These are phyloP conservation scores for Entomortierella chlamydospora DNA, from an alignment of 192 early-diverging fungal species.

Conservation along the genomic window DNA sequence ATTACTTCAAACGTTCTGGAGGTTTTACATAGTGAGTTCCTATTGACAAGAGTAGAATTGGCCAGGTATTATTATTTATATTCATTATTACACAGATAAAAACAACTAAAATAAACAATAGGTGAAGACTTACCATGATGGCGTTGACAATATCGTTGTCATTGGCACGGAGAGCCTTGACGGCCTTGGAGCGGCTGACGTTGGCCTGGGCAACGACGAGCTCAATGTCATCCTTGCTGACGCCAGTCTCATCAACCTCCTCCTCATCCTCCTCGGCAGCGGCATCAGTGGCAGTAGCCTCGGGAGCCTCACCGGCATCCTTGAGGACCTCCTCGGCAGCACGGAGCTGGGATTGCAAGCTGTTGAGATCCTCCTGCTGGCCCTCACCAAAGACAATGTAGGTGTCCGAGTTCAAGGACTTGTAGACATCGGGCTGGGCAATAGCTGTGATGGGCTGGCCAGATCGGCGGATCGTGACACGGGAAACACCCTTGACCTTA, in stretches of 20 bases:
- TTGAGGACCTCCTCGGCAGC: slow-evolving; percentile 71
- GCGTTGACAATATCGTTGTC: slow-evolving; percentile 95
- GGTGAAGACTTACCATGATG: slow-evolving; percentile 80
- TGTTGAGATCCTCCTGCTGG: slow-evolving; percentile 85
- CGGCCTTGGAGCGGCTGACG: slow-evolving; percentile 87
- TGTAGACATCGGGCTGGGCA: slow-evolving; percentile 93
- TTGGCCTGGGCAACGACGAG: slow-evolving; percentile 93
- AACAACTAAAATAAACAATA: not conserved
- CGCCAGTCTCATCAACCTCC: slow-evolving; percentile 80
- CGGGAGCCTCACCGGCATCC: slow-evolving; percentile 57
- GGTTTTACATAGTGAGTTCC: slow-evolving; percentile 51
- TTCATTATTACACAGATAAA: no score
- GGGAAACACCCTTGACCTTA: slow-evolving; percentile 85
- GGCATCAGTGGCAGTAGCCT: slow-evolving; percentile 52
- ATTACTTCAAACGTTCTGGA: not conserved
- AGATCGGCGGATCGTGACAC: slow-evolving; percentile 87
- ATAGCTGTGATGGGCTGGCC: slow-evolving; percentile 85
- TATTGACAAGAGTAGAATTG: not conserved
- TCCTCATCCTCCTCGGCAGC: slow-evolving; percentile 66
- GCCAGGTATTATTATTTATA: not conserved
- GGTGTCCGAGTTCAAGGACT: slow-evolving; percentile 87
- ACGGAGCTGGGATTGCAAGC: slow-evolving; percentile 74
- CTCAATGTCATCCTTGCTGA: slow-evolving; percentile 90
- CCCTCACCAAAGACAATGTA: slow-evolving; percentile 98
- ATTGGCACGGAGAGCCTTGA: slow-evolving; percentile 91